phyloP scores from a whole-genome alignment of 257 asterid genomes.

The Solanum neorickii region DNA sequence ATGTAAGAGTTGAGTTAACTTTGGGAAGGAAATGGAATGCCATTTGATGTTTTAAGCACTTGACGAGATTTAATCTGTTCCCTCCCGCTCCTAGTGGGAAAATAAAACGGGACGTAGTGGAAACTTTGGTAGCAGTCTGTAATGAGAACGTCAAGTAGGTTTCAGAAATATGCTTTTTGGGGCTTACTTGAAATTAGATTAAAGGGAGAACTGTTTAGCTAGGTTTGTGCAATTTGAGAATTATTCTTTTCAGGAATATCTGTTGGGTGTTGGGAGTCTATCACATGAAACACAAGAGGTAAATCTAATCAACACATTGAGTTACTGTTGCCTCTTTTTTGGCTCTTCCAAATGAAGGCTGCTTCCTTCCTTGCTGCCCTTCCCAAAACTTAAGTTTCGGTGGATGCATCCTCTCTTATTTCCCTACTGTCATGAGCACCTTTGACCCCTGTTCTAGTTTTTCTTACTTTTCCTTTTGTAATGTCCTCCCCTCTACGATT shows the following conservation, averaged over 20 bases:
- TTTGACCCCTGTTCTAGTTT: background rate
- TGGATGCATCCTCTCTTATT: background rate
- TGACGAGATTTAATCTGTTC: background rate
- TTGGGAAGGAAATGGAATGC: background rate
- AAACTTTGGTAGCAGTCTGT: background rate
- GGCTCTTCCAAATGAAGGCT: background rate
- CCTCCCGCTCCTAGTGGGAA: background rate
- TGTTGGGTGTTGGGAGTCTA: background rate
- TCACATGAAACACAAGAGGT: background rate
- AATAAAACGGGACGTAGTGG: background rate
- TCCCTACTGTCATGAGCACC: background rate
- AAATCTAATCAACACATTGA: background rate
- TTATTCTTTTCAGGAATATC: background rate
- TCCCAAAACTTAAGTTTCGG: background rate
- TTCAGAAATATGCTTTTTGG: background rate
- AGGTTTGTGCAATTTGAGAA: background rate
- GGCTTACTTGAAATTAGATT: background rate
- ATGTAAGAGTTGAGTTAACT: background rate
- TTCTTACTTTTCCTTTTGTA: background rate
- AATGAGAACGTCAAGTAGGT: background rate
- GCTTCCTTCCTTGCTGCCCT: background rate
- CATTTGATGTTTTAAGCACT: background rate
- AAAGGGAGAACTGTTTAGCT: background rate
- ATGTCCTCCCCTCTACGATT: background rate
- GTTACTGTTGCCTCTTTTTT: background rate